Conservation (phyloP, 2,329 filamentous ascomycete genomes). For the Aureobasidium musti region DNA sequence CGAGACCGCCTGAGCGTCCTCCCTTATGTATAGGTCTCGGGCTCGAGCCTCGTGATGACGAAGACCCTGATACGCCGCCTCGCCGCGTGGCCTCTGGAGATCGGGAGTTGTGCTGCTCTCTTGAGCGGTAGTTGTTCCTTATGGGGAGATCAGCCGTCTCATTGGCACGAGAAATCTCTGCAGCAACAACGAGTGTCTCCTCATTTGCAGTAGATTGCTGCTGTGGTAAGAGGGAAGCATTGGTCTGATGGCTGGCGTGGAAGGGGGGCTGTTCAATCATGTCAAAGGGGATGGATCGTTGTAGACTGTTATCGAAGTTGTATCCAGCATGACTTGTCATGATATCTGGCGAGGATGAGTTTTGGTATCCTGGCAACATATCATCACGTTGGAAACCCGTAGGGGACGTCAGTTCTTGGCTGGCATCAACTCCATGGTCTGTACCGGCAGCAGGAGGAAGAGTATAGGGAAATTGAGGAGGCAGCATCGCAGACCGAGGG, state of each 20-base stretch:
- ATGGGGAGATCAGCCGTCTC: neutral
- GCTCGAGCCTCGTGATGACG: conserved; percentile 11
- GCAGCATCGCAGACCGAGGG: neutral
- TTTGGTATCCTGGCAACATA: neutral
- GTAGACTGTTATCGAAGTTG: neutral
- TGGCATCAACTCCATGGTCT: neutral
- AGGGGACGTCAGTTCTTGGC: neutral
- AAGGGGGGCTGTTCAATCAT: neutral
- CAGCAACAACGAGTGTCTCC: too few species aligned
- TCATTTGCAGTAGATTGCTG: neutral
- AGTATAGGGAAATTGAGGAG: neutral
- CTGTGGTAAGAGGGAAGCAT: neutral
- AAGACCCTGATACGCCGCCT: neutral
- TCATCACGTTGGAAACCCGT: neutral
- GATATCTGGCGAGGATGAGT: neutral
- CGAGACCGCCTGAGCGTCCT: conserved; percentile 39
- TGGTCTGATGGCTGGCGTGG: neutral
- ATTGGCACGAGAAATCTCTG: neutral
- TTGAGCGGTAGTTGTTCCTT: neutral
- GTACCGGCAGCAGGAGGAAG: neutral
- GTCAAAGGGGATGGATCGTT: neutral
- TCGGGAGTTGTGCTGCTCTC: neutral
- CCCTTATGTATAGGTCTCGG: conserved; percentile 9
- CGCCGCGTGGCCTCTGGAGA: neutral
- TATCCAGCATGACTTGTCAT: neutral